A percentile compares a stretch with the other conserved stretches of the same genome.
These are phyloP conservation scores for Amyloporia xantha DNA, from an alignment of 768 basidiomycete genomes.

Conservation along the genomic window DNA sequence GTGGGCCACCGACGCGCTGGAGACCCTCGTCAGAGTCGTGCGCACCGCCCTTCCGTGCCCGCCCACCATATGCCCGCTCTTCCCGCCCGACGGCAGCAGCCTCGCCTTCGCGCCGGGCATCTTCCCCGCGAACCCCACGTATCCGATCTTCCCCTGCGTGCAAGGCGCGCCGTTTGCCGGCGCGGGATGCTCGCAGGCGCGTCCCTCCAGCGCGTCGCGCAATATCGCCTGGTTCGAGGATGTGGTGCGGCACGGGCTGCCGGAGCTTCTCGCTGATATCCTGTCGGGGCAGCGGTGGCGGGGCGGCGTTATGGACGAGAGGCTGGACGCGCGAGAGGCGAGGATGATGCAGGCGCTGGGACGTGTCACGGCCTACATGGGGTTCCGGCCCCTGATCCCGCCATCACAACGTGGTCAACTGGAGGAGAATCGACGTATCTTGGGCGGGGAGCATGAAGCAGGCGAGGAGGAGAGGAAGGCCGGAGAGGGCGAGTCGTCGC, in stretches of 20 bases:
- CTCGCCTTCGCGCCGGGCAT: constrained; percentile 1
- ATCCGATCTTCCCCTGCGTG: constrained; percentile 27
- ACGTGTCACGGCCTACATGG: constrained; percentile 38
- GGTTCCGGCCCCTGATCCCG: constrained; percentile 27
- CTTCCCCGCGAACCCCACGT: not conserved
- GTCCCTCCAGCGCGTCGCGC: constrained; percentile 13
- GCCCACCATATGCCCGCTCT: constrained; percentile 17
- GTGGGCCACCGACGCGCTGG: constrained; percentile 15
- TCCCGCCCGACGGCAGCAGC: constrained; percentile 2
- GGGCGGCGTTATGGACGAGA: constrained; percentile 9
- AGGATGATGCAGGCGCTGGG: constrained; percentile 32
- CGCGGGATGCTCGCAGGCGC: not conserved
- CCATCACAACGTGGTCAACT: not conserved
- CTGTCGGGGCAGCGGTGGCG: constrained; percentile 13
- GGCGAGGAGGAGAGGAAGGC: not conserved
- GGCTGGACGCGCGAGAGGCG: constrained; percentile 22
- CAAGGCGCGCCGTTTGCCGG: constrained; percentile 23
- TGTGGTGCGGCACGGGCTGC: constrained; percentile 27
- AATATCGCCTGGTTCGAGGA: constrained; percentile 32
- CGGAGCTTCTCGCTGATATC: constrained; percentile 22
- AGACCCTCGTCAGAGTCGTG: constrained; percentile 29
- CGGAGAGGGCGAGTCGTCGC: not conserved
- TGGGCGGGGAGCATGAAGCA: not conserved
- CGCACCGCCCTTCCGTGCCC: constrained; percentile 26
- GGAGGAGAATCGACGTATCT: not conserved